Evolutionary conservation across 768 basidiomycete species (phyloP).

Genomic region (Termitomyces sp.): DNA sequence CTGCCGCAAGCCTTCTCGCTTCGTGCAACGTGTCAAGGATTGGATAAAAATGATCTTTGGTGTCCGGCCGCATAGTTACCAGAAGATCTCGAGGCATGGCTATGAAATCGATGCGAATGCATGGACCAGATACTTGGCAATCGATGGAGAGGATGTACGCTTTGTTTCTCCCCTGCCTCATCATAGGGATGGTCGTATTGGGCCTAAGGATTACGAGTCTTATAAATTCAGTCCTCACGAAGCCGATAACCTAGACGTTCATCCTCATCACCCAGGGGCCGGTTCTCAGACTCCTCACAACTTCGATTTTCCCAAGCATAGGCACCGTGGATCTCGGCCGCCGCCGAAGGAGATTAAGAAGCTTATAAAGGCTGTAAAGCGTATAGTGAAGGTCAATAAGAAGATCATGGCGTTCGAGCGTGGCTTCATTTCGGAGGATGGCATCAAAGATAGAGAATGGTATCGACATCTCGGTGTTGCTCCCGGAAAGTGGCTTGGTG

Average conservation of each 20-base stretch:
- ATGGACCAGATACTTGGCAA: conserved; percentile 33
- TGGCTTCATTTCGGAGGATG: conserved; percentile 76
- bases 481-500: conserved; percentile 83
- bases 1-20: conserved; percentile 19
- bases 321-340: not conserved
- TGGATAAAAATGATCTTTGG: conserved; percentile 38
- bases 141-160: conserved; percentile 11
- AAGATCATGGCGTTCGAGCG: conserved; percentile 71
- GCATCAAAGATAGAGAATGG: conserved; percentile 82
- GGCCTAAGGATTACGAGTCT: not conserved
- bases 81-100: not conserved
- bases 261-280: not conserved
- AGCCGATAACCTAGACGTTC: not conserved
- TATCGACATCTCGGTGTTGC: conserved; percentile 83
- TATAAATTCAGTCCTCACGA: not conserved
- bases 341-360: conserved; percentile 24
- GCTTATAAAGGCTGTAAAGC: conserved; percentile 55
- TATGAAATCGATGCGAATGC: conserved; percentile 11
- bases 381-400: conserved; percentile 56
- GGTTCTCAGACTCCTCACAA: not conserved
- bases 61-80: conserved; percentile 25
- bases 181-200: not conserved
- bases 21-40: conserved; percentile 22
- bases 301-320: not conserved
- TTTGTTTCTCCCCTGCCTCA: conserved; percentile 4